These are phyloP conservation scores for Lobosporangium transversale DNA, from an alignment of 192 early-diverging fungal genomes.

Conservation along the genomic window DNA sequence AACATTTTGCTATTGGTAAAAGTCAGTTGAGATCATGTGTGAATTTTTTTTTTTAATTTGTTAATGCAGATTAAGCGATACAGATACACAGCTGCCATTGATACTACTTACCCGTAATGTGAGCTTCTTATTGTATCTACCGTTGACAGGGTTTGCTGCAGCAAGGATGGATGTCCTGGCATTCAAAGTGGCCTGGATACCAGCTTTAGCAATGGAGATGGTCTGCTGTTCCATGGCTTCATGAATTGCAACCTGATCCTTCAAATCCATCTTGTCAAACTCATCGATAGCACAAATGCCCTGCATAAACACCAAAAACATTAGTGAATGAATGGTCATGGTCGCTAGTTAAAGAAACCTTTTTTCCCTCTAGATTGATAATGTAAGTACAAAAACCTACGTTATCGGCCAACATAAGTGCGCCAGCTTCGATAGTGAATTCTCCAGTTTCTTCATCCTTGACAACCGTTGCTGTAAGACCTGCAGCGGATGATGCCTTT, in stretches of 20 bases:
- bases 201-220: slow-evolving; percentile 95
- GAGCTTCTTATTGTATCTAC: slow-evolving; percentile 95
- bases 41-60: too few species aligned
- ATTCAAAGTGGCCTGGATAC: slow-evolving; percentile 94
- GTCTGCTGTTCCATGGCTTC: slow-evolving; percentile 99
- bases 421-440: slow-evolving; percentile 97
- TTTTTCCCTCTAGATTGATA: too few species aligned
- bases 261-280: slow-evolving; percentile 98
- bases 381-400: too few species aligned
- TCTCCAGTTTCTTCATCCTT: slow-evolving; percentile 98
- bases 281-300: slow-evolving; percentile 99
- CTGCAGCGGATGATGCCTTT: slow-evolving; percentile 94
- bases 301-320: slow-evolving; percentile 42
- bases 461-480: slow-evolving; percentile 93
- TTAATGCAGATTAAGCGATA: background rate
- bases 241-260: slow-evolving; percentile 99
- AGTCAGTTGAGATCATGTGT: background rate
- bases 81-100: background rate
- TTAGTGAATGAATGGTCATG: too few species aligned
- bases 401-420: slow-evolving; percentile 97
- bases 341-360: background rate
- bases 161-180: slow-evolving; percentile 95
- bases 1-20: slow-evolving; percentile 86
- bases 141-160: slow-evolving; percentile 95
- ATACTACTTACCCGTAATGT: slow-evolving; percentile 76